Conservation (phyloP, 1,284 basidiomycete genomes). For the Melampsora allii-populina region DNA sequence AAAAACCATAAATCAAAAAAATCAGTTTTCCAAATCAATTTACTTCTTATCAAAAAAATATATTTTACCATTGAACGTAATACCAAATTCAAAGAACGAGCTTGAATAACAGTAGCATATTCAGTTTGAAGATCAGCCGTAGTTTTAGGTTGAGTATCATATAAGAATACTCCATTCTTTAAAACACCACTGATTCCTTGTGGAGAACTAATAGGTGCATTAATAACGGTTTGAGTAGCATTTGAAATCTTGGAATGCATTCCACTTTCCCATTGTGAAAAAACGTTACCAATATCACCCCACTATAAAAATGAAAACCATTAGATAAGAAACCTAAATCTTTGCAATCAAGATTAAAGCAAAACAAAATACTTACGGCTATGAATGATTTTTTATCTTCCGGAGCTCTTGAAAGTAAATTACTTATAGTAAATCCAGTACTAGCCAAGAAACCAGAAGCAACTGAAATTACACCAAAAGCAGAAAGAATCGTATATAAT, state of each 20-base stretch:
- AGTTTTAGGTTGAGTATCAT: constrained; percentile 7
- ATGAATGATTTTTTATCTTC: constrained; percentile 26
- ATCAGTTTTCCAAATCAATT: neutral
- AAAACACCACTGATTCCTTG: constrained; percentile 15
- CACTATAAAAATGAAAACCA: constrained; percentile 3
- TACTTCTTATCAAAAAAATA: neutral
- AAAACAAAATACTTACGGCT: neutral
- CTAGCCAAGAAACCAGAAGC: neutral
- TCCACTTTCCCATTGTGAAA: constrained; percentile 35
- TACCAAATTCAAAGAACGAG: neutral
- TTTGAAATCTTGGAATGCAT: constrained; percentile 33
- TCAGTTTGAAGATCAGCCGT: constrained; percentile 10
- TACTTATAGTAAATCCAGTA: constrained; percentile 1
- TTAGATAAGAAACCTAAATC: neutral
- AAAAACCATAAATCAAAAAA: neutral
- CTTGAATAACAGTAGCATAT: constrained; percentile 16
- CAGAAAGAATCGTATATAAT: neutral
- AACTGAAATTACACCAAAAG: neutral
- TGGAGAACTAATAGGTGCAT: constrained; percentile 22
- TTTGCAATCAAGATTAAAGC: neutral
- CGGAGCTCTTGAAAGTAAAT: constrained; percentile 1
- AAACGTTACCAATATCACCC: constrained; percentile 14
- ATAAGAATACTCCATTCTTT: constrained; percentile 27
- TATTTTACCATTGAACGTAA: constrained; percentile 4
- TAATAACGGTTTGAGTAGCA: constrained; percentile 33